Evolutionary conservation across 768 basidiomycete species (phyloP).

Genomic region (Lentinula detonsa): DNA sequence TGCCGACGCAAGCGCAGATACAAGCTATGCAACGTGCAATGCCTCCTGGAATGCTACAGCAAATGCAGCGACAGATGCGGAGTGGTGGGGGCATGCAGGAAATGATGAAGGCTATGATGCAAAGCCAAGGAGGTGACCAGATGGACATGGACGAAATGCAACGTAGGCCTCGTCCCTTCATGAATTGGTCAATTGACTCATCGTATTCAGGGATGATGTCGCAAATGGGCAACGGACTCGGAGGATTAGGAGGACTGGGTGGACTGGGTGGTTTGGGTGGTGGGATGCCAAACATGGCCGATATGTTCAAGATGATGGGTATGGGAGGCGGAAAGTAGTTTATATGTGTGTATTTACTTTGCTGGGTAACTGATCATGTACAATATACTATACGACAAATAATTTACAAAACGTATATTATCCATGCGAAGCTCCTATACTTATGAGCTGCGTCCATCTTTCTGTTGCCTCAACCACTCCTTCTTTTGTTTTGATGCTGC

Average conservation of each 20-base stretch:
- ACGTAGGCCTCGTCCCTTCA: slow-evolving; percentile 38
- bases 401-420: not conserved
- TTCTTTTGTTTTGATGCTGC: slow-evolving; percentile 61
- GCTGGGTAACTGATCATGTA: not conserved
- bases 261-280: slow-evolving; percentile 42
- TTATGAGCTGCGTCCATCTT: slow-evolving; percentile 14
- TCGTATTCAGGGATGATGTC: slow-evolving; percentile 71
- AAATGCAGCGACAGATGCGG: slow-evolving; percentile 81
- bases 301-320: slow-evolving; percentile 81
- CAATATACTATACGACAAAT: not conserved
- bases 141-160: slow-evolving; percentile 95
- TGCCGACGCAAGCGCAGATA: slow-evolving; percentile 91
- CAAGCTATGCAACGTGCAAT: slow-evolving; percentile 94
- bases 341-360: slow-evolving; percentile 1
- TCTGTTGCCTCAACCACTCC: slow-evolving; percentile 40
- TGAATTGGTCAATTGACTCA: slow-evolving; percentile 8
- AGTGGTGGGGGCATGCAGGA: slow-evolving; percentile 90
- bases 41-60: slow-evolving; percentile 93
- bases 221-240: slow-evolving; percentile 70
- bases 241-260: slow-evolving; percentile 53
- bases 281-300: slow-evolving; percentile 57
- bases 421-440: not conserved
- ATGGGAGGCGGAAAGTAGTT: slow-evolving; percentile 50
- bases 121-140: slow-evolving; percentile 85
- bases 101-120: slow-evolving; percentile 99